Conservation (phyloP, 306 rosid genomes). For the Begonia peltatifolia region DNA sequence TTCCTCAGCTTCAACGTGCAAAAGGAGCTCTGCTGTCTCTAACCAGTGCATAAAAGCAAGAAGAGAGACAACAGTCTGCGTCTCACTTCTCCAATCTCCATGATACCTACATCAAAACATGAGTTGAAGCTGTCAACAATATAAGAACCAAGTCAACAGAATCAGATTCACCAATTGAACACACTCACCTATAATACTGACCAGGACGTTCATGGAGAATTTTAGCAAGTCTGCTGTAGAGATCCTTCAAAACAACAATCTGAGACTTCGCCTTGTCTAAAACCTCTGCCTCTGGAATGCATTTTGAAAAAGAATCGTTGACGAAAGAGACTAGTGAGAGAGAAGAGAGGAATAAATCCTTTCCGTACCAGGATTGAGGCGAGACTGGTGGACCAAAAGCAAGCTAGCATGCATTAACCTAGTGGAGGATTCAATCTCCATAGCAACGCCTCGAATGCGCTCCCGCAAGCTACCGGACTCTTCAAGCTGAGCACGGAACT, state of each 20-base stretch:
- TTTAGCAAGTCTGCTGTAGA: constrained; percentile 59
- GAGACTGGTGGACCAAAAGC: constrained; percentile 82
- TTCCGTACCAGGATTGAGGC: constrained; percentile 55
- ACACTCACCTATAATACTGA: constrained; percentile 48
- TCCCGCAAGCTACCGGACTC: constrained; percentile 62
- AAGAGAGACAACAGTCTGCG: constrained; percentile 73
- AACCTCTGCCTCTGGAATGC: constrained; percentile 33
- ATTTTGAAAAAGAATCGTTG: not conserved
- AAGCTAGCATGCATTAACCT: constrained; percentile 59
- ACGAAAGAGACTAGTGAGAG: not conserved
- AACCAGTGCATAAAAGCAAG: constrained; percentile 86
- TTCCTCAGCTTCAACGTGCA: constrained; percentile 64
- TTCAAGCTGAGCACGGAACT: constrained; percentile 51
- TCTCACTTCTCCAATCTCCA: constrained; percentile 90
- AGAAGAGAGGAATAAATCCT: not conserved
- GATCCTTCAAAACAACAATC: constrained; percentile 49
- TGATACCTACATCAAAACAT: constrained; percentile 43
- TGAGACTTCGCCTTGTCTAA: constrained; percentile 64
- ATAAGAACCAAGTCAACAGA: constrained; percentile 2
- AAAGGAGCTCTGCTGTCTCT: constrained; percentile 69
- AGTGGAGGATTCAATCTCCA: constrained; percentile 66
- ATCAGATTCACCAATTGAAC: not conserved
- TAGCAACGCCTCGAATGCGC: constrained; percentile 57
- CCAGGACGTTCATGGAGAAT: constrained; percentile 48
- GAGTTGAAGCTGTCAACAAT: constrained; percentile 5